Percentiles rank a stretch among this genome's conserved stretches.
phyloP scores from a whole-genome alignment of 2,329 filamentous ascomycete genomes.

The Alternaria tenuissima region DNA sequence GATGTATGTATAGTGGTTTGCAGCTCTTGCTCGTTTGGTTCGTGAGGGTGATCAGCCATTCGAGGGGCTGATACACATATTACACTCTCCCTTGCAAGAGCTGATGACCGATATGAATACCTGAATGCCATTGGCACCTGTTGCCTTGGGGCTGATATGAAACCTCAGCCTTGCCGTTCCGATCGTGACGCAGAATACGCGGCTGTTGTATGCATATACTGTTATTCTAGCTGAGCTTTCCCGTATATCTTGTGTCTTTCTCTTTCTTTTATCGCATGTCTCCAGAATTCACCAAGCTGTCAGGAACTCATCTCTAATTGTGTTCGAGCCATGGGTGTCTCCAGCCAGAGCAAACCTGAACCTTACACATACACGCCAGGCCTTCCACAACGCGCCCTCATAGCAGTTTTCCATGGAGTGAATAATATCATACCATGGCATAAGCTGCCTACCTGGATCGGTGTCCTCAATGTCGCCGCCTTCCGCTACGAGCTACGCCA shows the following conservation, averaged over 20 bases:
- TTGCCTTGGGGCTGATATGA: background rate
- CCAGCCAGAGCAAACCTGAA: background rate
- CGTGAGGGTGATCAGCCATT: background rate
- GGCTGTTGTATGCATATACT: background rate
- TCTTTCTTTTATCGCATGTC: background rate
- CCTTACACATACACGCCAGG: conserved; percentile 20
- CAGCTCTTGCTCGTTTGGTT: background rate
- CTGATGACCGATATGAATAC: background rate
- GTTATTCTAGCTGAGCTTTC: background rate
- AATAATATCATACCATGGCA: conserved; percentile 56
- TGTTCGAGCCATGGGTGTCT: background rate
- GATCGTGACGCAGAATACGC: background rate
- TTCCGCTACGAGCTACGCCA: conserved; percentile 55
- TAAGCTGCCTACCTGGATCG: conserved; percentile 53
- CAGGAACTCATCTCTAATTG: background rate
- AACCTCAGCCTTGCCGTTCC: background rate
- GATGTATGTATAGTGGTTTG: background rate
- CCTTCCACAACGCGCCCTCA: conserved; percentile 27
- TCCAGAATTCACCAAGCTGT: background rate
- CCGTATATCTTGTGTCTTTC: background rate
- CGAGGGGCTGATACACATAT: background rate
- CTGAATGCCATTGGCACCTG: background rate
- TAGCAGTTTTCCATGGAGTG: conserved; percentile 49
- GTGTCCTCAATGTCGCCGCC: conserved; percentile 54
- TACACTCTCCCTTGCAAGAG: background rate